Evolutionary conservation across 768 basidiomycete genomes (phyloP), one percentile per base, ranked within the genome.

Genomic region (Boletus fagicola): DNA sequence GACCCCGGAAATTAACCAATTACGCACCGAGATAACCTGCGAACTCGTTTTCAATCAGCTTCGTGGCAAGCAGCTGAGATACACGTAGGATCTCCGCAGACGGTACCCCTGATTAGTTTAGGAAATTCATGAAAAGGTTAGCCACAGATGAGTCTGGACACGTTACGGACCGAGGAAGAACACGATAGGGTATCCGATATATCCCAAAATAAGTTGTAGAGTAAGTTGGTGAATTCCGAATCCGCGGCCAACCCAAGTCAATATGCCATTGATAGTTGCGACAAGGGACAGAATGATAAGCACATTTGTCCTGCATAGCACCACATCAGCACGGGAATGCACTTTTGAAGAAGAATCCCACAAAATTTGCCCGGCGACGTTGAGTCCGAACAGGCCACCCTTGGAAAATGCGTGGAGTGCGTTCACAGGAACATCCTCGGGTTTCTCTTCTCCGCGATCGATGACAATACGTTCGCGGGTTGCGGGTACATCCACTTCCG

Each of bases 361-460:
- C 86, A 93, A 72, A 68, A 94, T 93, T 68, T 94, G 88, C 20
- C 91, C 92, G 10, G 92, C 93, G 50, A 95, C 90, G 57, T 89
- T 76, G 42, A 94, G 72, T 73, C 94, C 93, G 62, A 95, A 93
- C 38, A 85, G 71, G 15, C 92, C 93, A 57, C 93, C 93, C 65
- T 87, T 78, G 54, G 87, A 86, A 74, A 95, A 96, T 7, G 94
- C 94, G 64, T 96, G 93, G 18, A 96, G 81, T 20, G 84, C 88
- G 67, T 96, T 96, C 48, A 82, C 83, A 46, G 90, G 85, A 53
- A 66, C 67, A 66, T 80, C 66, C 61, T 84, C 78, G 24, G 80
- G 74, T 36, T 80, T 74, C 45, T 74, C 72, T 48, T 81, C 76
- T n/a, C 91, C 93, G 61, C 90, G 87, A 71, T 92, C 90, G 54